Conservation (phyloP, 768 basidiomycete genomes). For the Zangia roseola region DNA sequence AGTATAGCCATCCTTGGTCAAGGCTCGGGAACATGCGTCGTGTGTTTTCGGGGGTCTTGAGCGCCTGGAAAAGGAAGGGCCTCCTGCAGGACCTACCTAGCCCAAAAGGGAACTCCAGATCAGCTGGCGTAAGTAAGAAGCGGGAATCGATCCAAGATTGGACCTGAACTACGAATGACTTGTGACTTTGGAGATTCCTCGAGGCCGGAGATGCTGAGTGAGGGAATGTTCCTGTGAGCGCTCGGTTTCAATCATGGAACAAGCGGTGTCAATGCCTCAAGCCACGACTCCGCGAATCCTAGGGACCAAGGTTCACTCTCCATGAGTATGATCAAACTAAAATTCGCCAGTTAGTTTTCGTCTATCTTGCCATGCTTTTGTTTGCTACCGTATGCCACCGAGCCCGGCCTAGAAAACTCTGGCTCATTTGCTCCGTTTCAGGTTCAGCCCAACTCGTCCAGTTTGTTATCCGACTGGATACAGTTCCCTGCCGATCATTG, state of each 20-base stretch:
- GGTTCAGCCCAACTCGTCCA: slow-evolving; percentile 19
- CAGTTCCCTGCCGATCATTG: slow-evolving; percentile 27
- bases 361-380: slow-evolving; percentile 34
- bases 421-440: slow-evolving; percentile 16
- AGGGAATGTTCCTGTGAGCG: slow-evolving; percentile 29
- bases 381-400: slow-evolving; percentile 28
- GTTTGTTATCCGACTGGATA: slow-evolving; percentile 26
- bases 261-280: slow-evolving; percentile 29
- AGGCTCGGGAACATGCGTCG: slow-evolving; percentile 25
- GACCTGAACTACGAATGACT: slow-evolving; percentile 23
- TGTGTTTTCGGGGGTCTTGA: slow-evolving; percentile 28
- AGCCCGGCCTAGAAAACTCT: slow-evolving; percentile 25
- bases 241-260: slow-evolving; percentile 32
- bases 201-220: slow-evolving; percentile 38
- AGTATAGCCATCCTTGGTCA: slow-evolving; percentile 33
- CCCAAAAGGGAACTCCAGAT: slow-evolving; percentile 51
- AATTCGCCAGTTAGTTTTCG: slow-evolving; percentile 27
- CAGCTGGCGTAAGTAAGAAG: slow-evolving; percentile 45
- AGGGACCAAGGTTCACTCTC: slow-evolving; percentile 26
- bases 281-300: slow-evolving; percentile 36
- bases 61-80: slow-evolving; percentile 26
- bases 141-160: slow-evolving; percentile 32
- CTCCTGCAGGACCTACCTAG: slow-evolving; percentile 32
- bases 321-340: slow-evolving; percentile 34
- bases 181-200: slow-evolving; percentile 48